These are phyloP conservation scores for Linnemannia exigua DNA, from an alignment of 192 early-diverging fungal genomes.

Conservation along the genomic window DNA sequence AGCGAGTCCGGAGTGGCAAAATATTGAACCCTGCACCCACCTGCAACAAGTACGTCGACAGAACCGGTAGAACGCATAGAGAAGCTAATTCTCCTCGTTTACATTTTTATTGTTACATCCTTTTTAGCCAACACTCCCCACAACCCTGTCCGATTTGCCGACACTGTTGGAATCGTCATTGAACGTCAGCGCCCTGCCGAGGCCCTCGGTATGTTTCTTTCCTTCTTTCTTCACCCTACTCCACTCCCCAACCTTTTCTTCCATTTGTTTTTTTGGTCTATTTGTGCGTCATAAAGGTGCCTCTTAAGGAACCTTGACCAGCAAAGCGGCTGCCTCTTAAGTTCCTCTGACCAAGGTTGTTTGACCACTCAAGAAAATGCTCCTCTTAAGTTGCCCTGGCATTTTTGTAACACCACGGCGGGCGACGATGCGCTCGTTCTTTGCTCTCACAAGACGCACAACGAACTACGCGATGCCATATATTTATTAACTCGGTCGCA, in stretches of 20 bases:
- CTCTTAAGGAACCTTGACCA: slow-evolving; percentile 6
- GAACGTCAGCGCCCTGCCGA: slow-evolving; percentile 87
- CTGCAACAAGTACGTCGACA: not conserved
- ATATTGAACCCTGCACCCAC: not conserved
- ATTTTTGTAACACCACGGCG: not conserved
- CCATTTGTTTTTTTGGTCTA: not conserved
- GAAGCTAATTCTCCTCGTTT: slow-evolving; percentile 8
- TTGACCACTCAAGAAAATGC: not conserved
- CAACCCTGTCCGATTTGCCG: slow-evolving; percentile 92
- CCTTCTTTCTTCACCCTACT: not conserved
- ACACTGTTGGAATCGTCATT: slow-evolving; percentile 97
- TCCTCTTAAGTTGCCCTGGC: slow-evolving; percentile 27
- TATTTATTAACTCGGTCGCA: not conserved
- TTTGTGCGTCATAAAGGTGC: not conserved
- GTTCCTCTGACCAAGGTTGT: not conserved
- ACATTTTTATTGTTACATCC: not conserved
- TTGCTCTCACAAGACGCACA: not conserved
- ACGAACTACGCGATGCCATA: no score
- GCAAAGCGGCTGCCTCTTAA: not conserved
- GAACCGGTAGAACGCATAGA: not conserved
- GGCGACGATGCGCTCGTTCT: no score
- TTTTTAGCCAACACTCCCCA: slow-evolving; percentile 88
- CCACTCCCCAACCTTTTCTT: no score
- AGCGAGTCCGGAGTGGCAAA: not conserved
- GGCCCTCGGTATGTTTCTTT: slow-evolving; percentile 68